phyloP scores from a whole-genome alignment of 495 filamentous ascomycete genomes.

The Lophium mytilinum region DNA sequence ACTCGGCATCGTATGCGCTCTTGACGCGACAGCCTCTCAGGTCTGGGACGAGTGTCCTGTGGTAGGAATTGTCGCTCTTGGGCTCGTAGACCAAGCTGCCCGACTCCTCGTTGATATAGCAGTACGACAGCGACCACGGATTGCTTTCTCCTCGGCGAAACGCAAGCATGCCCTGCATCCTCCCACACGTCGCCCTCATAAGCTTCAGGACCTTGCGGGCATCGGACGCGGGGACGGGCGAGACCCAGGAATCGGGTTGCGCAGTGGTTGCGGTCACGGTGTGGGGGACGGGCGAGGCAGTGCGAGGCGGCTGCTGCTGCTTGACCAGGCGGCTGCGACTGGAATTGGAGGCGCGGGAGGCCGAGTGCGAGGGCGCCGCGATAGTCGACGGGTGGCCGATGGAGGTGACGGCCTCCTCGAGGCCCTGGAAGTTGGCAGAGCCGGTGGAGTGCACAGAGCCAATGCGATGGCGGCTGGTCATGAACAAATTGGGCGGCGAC shows the following conservation, averaged over 20 bases:
- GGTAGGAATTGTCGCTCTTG: slow-evolving; percentile 47
- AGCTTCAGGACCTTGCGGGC: slow-evolving; percentile 56
- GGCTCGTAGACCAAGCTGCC: slow-evolving; percentile 58
- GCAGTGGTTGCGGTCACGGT: slow-evolving; percentile 17
- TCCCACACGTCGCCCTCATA: slow-evolving; percentile 60
- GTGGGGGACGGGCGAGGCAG: slow-evolving; percentile 16
- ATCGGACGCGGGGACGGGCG: slow-evolving; percentile 51
- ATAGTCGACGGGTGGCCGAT: slow-evolving; percentile 25
- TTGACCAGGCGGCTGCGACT: slow-evolving; percentile 20
- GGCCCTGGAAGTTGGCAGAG: slow-evolving; percentile 20
- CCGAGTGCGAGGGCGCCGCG: slow-evolving; percentile 16
- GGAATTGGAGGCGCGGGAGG: slow-evolving; percentile 15
- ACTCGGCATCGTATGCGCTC: slow-evolving; percentile 47
- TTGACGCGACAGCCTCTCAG: slow-evolving; percentile 79
- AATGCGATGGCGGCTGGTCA: slow-evolving; percentile 31
- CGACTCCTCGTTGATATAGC: slow-evolving; percentile 59
- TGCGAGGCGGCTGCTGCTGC: slow-evolving; percentile 19
- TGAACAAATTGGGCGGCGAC: slow-evolving; percentile 26
- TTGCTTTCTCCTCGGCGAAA: slow-evolving; percentile 49
- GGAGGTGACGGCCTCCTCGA: slow-evolving; percentile 25
- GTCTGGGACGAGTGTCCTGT: slow-evolving; percentile 63
- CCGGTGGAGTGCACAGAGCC: slow-evolving; percentile 32
- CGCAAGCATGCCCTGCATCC: slow-evolving; percentile 62
- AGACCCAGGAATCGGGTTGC: slow-evolving; percentile 29
- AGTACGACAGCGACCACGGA: slow-evolving; percentile 53